Evolutionary conservation across 1,139 yeast genomes (phyloP), one percentile per base, ranked within the genome.

Genomic region (Nematodospora anomalae): DNA sequence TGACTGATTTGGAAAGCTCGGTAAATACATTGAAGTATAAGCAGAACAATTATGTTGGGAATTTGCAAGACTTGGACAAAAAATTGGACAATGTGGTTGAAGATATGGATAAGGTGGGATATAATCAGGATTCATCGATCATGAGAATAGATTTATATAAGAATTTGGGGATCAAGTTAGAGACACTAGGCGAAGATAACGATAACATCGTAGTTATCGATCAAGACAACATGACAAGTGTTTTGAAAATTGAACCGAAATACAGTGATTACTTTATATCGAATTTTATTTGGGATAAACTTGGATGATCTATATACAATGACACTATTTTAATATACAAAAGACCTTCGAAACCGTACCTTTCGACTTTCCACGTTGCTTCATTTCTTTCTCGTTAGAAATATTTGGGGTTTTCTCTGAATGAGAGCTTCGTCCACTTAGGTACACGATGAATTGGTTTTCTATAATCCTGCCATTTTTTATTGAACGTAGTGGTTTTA

Each of bases 401-500:
- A 58, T 85, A 76, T 46, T 77, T 74, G 32, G 97, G 97, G 54
- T 86, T 84, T 40, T 75, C 79, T 67, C 97, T 80, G 59, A 83
- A 75, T 11, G 95, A 80, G 45, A 79, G 60, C 64, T 84, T 87
- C 39, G 97, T 90, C 95, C 95, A 88, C 54, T 87, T 85, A 14
- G 95, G 95, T 23, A 83, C 84, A 59, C 67, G 78, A 58, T 92
- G 97, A 18, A 86, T 80, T 47, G 94, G 81, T 66, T 89, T 92
- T 67, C 98, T 79, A 64, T 90, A 92, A 21, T 82, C 82, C 53
- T 74, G 78, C 9, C 81, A 75, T 52, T 80, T 80, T 61, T 77
- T 83, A 64, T 79, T 81, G 64, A 87, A 92, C 1, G 90, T 83
- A 36, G 95, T 82, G 64, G 92, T 92, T 62, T 92, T 92, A 64